These are phyloP conservation scores for Medicago ruthenica DNA, from an alignment of 306 rosid species.

Conservation along the genomic window DNA sequence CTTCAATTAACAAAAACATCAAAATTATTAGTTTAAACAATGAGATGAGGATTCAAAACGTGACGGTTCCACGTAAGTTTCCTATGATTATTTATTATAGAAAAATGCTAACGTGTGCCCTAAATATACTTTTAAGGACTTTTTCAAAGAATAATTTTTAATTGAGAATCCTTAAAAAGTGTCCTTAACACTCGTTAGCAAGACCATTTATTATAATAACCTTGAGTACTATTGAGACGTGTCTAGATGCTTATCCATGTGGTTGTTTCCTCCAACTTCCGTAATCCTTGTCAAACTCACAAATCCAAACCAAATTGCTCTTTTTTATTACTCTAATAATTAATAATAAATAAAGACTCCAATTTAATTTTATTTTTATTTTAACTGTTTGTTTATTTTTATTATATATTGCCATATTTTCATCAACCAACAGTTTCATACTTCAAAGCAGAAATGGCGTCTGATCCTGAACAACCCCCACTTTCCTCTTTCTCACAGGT, in stretches of 20 bases:
- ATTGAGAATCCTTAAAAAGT: too few relatives aligned
- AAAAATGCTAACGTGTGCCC: too few relatives aligned
- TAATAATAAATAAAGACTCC: neutral
- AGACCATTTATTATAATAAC: too few relatives aligned
- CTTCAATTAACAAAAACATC: too few relatives aligned
- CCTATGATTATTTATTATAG: too few relatives aligned
- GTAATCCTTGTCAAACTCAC: neutral
- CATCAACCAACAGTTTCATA: neutral
- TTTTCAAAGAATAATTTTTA: too few relatives aligned
- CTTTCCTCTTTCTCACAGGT: slow-evolving; percentile 56
- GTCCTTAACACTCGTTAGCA: too few relatives aligned
- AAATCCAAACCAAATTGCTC: neutral
- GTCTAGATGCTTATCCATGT: slow-evolving; percentile 6
- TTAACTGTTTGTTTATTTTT: neutral
- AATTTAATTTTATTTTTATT: neutral
- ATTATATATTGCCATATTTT: neutral
- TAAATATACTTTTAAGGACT: too few relatives aligned
- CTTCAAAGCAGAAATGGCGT: slow-evolving; percentile 51
- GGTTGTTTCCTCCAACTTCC: neutral
- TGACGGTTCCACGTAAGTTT: too few relatives aligned
- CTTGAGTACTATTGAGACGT: neutral
- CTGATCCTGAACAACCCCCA: slow-evolving; percentile 55
- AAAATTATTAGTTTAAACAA: too few relatives aligned
- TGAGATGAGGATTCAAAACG: too few relatives aligned
- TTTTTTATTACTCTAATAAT: neutral